Percentiles rank a stretch among this genome's conserved stretches.
Conservation (phyloP, 163 green algal genomes). For the Chlamydomonas reinhardtii region DNA sequence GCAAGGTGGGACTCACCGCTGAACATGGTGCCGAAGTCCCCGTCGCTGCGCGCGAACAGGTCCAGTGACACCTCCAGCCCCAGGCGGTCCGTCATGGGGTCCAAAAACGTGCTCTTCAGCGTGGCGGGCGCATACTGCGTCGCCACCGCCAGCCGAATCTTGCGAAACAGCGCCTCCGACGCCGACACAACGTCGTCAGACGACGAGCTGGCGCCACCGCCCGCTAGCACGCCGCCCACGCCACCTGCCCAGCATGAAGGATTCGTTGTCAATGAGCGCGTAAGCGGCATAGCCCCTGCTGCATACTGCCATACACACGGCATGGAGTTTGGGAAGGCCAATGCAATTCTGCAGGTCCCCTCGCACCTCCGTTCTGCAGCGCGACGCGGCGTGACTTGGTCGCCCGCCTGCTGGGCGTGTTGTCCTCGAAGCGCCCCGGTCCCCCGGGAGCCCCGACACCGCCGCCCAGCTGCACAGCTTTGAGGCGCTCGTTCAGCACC, state of each 20-base stretch:
- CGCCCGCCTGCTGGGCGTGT: conserved; percentile 71
- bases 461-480: conserved; percentile 13
- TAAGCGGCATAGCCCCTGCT: no score
- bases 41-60: conserved; percentile 83
- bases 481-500: conserved; percentile 46
- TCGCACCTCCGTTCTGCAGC: conserved; percentile 16
- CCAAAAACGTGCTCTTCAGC: conserved; percentile 90
- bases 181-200: conserved; percentile 65
- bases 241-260: no score
- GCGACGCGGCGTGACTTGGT: conserved; percentile 58
- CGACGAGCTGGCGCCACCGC: neutral
- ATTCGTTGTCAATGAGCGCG: no score
- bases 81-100: conserved; percentile 76
- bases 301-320: no score
- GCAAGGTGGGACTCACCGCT: conserved; percentile 61
- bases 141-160: conserved; percentile 74
- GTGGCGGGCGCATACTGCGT: conserved; percentile 80
- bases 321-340: no score
- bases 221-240: neutral
- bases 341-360: no score
- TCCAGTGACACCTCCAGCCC: conserved; percentile 78
- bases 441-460: conserved; percentile 12
- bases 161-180: conserved; percentile 71
- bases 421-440: conserved; percentile 71
- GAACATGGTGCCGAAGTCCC: conserved; percentile 90